A percentile compares a stretch with the other conserved stretches of the same genome.
Evolutionary conservation across 2,329 filamentous ascomycete species (phyloP).

Genomic region (Pestalotiopsis sp.): DNA sequence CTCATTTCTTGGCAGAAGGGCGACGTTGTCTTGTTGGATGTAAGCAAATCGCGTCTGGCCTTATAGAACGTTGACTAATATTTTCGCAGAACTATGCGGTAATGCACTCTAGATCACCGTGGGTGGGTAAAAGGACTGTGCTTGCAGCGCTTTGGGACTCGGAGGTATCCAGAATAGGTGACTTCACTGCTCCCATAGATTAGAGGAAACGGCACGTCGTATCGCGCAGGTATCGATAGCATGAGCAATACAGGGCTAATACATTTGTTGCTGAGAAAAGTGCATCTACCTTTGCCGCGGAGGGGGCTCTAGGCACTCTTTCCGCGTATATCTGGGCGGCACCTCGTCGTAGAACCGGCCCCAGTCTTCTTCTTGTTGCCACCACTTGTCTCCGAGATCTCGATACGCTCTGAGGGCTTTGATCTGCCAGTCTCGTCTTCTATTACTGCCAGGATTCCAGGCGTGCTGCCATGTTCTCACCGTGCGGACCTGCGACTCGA

Average conservation of each 20-base stretch:
- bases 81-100: conserved; percentile 32
- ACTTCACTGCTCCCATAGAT: not conserved
- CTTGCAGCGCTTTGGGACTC: conserved; percentile 33
- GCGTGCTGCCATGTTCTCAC: not conserved
- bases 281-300: too few species aligned
- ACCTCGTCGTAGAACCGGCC: not conserved
- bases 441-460: not conserved
- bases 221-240: too few species aligned
- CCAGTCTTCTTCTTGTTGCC: not conserved
- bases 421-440: conserved; percentile 2
- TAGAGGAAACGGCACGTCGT: too few species aligned
- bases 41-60: conserved; percentile 15
- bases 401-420: not conserved
- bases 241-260: too few species aligned
- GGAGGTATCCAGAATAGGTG: not conserved
- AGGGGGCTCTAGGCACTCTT: not conserved
- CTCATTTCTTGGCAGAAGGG: conserved; percentile 30
- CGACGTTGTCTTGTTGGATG: conserved; percentile 32
- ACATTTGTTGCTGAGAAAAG: too few species aligned
- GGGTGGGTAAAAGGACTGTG: conserved; percentile 31
- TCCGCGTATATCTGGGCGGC: not conserved
- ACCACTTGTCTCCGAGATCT: not conserved
- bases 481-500: conserved; percentile 5
- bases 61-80: not conserved
- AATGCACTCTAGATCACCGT: conserved; percentile 32